These are phyloP conservation scores for Calophaca sinica DNA, from an alignment of 306 rosid genomes.

Conservation along the genomic window DNA sequence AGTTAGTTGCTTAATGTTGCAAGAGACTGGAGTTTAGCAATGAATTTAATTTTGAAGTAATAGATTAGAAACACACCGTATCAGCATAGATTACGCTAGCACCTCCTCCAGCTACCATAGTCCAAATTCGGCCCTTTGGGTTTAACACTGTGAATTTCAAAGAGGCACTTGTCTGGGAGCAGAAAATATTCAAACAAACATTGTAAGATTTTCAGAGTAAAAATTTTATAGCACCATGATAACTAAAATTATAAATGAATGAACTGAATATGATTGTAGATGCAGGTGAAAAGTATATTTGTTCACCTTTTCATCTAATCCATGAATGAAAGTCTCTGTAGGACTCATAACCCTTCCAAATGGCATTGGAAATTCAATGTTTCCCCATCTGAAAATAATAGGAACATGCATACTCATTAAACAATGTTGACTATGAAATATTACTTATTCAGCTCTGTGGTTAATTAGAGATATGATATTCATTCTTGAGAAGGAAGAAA, in stretches of 20 bases:
- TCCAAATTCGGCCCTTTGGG: slow-evolving; percentile 93
- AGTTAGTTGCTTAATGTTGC: neutral
- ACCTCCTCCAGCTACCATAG: slow-evolving; percentile 99
- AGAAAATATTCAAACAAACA: slow-evolving; percentile 43
- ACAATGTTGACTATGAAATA: slow-evolving; percentile 1
- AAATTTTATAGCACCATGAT: neutral
- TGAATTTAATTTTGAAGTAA: slow-evolving; percentile 37
- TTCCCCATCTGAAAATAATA: slow-evolving; percentile 77
- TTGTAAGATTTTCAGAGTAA: neutral
- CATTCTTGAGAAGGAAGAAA: slow-evolving; percentile 37
- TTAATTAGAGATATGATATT: slow-evolving; percentile 22
- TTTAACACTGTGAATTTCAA: slow-evolving; percentile 91
- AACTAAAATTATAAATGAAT: slow-evolving; percentile 12
- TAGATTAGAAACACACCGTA: slow-evolving; percentile 67
- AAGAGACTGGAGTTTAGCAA: slow-evolving; percentile 28
- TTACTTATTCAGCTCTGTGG: slow-evolving; percentile 20
- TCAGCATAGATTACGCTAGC: slow-evolving; percentile 98
- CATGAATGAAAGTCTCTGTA: slow-evolving; percentile 84
- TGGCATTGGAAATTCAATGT: slow-evolving; percentile 89
- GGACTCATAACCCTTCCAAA: slow-evolving; percentile 96
- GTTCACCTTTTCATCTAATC: slow-evolving; percentile 89
- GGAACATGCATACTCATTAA: slow-evolving; percentile 32
- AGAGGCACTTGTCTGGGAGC: slow-evolving; percentile 90
- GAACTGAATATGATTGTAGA: slow-evolving; percentile 11
- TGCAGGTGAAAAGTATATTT: slow-evolving; percentile 35